Evolutionary conservation across 2,329 filamentous ascomycete genomes (phyloP).

Genomic region (Chalaropsis thielavioides): DNA sequence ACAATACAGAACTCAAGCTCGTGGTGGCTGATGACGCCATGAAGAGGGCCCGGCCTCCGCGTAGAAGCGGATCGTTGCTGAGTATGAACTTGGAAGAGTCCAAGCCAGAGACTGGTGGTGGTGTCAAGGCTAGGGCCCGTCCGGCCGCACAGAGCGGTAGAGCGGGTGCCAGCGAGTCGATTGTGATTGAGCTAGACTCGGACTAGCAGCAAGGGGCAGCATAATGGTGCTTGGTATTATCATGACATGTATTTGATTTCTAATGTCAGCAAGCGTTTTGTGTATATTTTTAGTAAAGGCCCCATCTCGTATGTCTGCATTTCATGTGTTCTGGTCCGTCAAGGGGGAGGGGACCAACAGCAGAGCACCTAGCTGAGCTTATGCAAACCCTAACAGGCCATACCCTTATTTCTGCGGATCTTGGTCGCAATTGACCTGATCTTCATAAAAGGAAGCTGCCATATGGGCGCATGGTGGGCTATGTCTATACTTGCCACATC

Average conservation of each 20-base stretch:
- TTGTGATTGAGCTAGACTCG: background rate
- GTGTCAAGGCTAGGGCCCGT: too few relatives aligned
- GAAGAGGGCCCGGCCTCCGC: background rate
- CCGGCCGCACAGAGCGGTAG: background rate
- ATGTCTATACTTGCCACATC: too few relatives aligned
- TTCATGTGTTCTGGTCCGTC: too few relatives aligned
- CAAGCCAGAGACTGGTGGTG: background rate
- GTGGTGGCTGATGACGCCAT: background rate
- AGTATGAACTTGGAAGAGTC: background rate
- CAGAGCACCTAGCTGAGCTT: too few relatives aligned
- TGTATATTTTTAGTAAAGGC: background rate
- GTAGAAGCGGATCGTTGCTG: background rate
- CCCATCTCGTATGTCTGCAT: background rate
- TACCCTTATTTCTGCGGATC: too few relatives aligned
- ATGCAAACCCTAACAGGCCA: too few relatives aligned
- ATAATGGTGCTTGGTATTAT: background rate
- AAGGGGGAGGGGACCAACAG: too few relatives aligned
- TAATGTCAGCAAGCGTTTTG: background rate
- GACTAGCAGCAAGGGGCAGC: background rate
- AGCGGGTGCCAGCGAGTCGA: background rate
- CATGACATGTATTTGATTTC: background rate
- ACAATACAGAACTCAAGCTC: background rate
- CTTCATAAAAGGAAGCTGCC: too few relatives aligned
- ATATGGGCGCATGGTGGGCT: too few relatives aligned
- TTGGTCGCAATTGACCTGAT: too few relatives aligned